Base-by-base conservation (phyloP, 2,329 filamentous ascomycete genomes). In the Epichloe typhina region DNA sequence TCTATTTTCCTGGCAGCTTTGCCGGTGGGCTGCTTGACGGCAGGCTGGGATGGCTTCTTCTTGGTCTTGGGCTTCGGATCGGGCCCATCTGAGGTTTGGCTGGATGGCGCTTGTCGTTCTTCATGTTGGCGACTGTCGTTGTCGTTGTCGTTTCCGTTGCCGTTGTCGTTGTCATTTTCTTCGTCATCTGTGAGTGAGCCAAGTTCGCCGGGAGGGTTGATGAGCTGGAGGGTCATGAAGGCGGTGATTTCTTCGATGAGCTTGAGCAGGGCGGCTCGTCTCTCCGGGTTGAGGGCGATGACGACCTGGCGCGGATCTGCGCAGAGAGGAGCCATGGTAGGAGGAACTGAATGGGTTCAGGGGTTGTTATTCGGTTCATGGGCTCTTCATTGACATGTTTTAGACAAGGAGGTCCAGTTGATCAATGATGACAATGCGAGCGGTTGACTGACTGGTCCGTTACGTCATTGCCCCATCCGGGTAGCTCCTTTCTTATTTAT, bases 241-340 rank as follows among this genome's bases (percentile, higher is more conserved):
- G 62, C 60, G n/a, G 68, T 71, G 59, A 80, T 76, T 39, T 77
- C 72, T 45, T 68, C 63, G 23, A 77, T 65, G 19, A 82, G 71
- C 46, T 64, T 64, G 51, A 75, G 71, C 35, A 79, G 69, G 2
- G 72, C 75, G 54, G 69, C 70, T 45, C 77, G 74, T 43, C 72
- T 69, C 31, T 73, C 71, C 31, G 69, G 67, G 55, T 79, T 75
- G 40, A 82, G 68, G 26, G 75, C 69, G 49, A 80, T 72, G 63
- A 76, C 70, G 50, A 80, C 63, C 56, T 77, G 75, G 52, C 75
- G 72, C 46, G 76, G 76, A 54, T 79, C 76, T 37, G 68, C 70
- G 50, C 71, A 75, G 47, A 75, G 67, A 49, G 76, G 76, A 52
- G 76, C 74, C 76, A 79, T 79, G 51, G 13, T 60, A 56, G 40